Evolutionary conservation across 345 rosid species (phyloP).

Genomic region (Citrus trifoliata): DNA sequence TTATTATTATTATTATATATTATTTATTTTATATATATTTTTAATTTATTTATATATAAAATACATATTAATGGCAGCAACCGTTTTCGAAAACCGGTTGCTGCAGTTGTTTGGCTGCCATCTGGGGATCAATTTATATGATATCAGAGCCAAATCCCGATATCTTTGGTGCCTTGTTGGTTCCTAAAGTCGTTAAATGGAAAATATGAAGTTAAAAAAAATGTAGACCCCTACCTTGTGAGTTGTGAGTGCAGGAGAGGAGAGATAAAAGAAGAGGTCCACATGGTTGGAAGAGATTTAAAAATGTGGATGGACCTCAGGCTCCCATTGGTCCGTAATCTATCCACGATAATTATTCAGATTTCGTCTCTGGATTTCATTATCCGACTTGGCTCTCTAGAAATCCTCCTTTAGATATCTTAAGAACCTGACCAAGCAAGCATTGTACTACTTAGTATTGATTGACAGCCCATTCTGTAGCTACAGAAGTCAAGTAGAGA

Average conservation of each 20-base stretch:
- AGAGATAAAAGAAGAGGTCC: conserved; percentile 4
- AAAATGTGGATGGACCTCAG: conserved; percentile 53
- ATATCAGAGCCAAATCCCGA: no score
- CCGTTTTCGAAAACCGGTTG: no score
- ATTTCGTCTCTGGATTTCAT: conserved; percentile 65
- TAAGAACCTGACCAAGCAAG: background rate
- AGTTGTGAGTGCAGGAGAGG: background rate
- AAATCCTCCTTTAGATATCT: conserved; percentile 27
- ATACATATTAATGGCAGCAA: no score
- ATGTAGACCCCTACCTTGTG: background rate
- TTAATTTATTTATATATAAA: no score
- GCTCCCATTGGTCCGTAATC: conserved; percentile 71
- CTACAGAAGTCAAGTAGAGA: background rate
- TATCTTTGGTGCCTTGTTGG: no score
- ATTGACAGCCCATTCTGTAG: background rate
- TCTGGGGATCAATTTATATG: no score
- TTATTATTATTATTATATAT: no score
- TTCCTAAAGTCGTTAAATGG: no score
- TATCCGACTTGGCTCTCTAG: conserved; percentile 45
- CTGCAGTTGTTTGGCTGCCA: no score
- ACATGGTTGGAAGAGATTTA: conserved; percentile 21
- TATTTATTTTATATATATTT: no score
- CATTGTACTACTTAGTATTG: background rate
- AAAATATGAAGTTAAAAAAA: no score
- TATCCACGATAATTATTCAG: conserved; percentile 45